These are phyloP conservation scores for Solanum aculeatissimum DNA, from an alignment of 305 asterid genomes.

Conservation along the genomic window DNA sequence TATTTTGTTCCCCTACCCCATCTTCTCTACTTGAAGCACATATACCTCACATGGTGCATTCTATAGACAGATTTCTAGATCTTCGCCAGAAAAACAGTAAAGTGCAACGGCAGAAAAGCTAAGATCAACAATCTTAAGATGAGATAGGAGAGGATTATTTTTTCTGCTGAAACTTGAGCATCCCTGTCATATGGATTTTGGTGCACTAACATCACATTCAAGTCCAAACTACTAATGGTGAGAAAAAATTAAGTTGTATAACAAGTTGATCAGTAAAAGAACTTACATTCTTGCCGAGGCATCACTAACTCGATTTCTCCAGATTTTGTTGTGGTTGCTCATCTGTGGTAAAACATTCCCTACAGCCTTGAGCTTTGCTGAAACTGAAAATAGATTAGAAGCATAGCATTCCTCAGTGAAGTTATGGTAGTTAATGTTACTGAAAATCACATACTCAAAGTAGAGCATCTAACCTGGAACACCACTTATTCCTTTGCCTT, in stretches of 20 bases:
- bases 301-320: slow-evolving; percentile 51
- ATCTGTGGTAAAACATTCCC: slow-evolving; percentile 39
- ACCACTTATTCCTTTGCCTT: slow-evolving; percentile 34
- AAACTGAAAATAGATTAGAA: slow-evolving; percentile 4
- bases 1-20: background rate
- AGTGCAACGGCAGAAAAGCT: background rate
- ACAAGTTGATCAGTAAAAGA: background rate
- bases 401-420: background rate
- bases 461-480: slow-evolving; percentile 51
- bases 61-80: background rate
- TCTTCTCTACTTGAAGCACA: background rate
- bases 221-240: background rate
- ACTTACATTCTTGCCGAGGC: slow-evolving; percentile 47
- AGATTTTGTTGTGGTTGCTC: slow-evolving; percentile 33
- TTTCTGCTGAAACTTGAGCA: background rate
- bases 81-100: background rate
- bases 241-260: slow-evolving; percentile 1
- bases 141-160: background rate
- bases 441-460: slow-evolving; percentile 5
- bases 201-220: background rate
- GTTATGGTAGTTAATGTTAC: background rate
- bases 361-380: slow-evolving; percentile 51
- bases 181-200: background rate
- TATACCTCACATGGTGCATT: background rate
- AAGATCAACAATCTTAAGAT: background rate